These are phyloP conservation scores for Sindora glabra DNA, from an alignment of 306 rosid species.

Conservation along the genomic window DNA sequence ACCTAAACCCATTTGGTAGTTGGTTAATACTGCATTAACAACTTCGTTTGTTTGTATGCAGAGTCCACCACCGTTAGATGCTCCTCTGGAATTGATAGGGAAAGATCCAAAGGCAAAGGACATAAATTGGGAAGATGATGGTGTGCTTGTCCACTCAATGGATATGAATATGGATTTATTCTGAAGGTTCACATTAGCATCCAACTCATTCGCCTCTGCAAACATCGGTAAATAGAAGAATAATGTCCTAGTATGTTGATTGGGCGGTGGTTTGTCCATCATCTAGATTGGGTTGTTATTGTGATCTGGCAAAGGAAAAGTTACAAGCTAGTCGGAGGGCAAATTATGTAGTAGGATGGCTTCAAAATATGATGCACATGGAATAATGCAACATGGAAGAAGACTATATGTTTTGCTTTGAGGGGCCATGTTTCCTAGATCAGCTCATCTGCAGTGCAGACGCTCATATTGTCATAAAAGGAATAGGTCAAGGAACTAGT, in stretches of 20 bases:
- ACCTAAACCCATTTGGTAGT: not conserved
- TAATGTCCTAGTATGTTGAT: too few species aligned
- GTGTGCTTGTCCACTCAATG: constrained; percentile 49
- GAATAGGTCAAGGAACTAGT: too few species aligned
- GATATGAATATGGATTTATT: constrained; percentile 75
- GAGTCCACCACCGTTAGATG: constrained; percentile 74
- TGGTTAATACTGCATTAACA: not conserved
- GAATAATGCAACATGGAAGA: not conserved
- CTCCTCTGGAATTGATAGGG: constrained; percentile 45
- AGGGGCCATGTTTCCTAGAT: not conserved
- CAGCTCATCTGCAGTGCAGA: not conserved
- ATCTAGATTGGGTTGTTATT: not conserved
- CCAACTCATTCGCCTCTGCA: not conserved
- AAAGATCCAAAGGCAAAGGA: constrained; percentile 53
- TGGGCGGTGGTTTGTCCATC: too few species aligned
- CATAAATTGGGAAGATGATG: constrained; percentile 75
- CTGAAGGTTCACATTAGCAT: constrained; percentile 31
- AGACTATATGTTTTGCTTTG: not conserved
- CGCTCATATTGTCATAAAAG: too few species aligned
- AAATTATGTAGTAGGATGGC: constrained; percentile 4
- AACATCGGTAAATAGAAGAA: not conserved
- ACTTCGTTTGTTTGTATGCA: constrained; percentile 29
- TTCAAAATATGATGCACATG: not conserved
- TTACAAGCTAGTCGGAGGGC: not conserved
- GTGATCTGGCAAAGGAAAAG: not conserved